Base-by-base conservation (phyloP, 2,329 filamentous ascomycete genomes). In the Dothidotthia symphoricarpi region DNA sequence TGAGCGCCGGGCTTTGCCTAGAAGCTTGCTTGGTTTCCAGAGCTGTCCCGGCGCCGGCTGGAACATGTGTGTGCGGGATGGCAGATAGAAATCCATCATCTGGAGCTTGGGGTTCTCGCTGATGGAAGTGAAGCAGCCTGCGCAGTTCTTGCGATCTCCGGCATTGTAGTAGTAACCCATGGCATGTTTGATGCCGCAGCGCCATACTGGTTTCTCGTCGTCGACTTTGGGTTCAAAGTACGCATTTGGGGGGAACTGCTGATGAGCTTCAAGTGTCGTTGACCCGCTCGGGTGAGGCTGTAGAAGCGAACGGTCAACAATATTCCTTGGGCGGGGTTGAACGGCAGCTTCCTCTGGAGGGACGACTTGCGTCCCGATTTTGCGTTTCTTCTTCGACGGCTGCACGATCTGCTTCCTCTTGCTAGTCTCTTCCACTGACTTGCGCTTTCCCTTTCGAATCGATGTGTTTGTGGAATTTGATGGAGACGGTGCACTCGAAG, bases 131-230 rank as follows among this genome's bases (percentile, higher is more conserved):
- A 47, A 45, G 22, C 59, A 61, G 5, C 57, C 57, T 4, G 30
- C 28, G 33, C 57, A 61, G 9, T 35, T 35, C 28, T 49, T 57
- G 26, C 56, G 41, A 19, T 56, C 46, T 13, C 59, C 59, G 3
- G 57, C 50, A 31, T 57, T 59, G 44, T 61, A 62, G 37, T 60
- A 61, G 24, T 54, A 32, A 1, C 57, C 59, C 33, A 61, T 40
- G 7, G 49, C 40, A 26, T 62, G 56, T 8, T 49, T 56, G 15
- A 52, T 49, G 7, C 51, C 48, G 36, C 59, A 62, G 24, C 50
- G 53, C 59, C 59, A 62, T 7, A 35, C 59, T 3, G 22, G 39
- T 25, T 54, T 41, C 26, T 60, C 56, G 2, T 43, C 39, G 0
- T 31, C 17, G 2, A 24, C 28, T 12, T 22, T 34, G n/a, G 34